These are phyloP conservation scores for Trichoderma gracile DNA, from an alignment of 2,329 filamentous ascomycete species.

Conservation along the genomic window DNA sequence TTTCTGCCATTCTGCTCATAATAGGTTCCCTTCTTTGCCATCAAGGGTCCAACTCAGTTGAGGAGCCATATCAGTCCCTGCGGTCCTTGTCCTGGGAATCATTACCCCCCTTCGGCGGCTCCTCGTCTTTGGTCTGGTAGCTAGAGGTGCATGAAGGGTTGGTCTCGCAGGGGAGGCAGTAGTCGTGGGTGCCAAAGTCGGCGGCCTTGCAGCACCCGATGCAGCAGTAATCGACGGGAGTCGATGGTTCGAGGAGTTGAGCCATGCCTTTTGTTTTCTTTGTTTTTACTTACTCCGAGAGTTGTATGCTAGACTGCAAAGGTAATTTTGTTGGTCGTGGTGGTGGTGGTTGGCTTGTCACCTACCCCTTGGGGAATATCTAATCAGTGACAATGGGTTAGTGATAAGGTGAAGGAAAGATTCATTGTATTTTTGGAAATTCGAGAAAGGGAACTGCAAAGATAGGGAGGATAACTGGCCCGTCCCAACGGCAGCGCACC, in stretches of 20 bases:
- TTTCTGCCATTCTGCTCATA: no score
- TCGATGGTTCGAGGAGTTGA: slow-evolving; percentile 20
- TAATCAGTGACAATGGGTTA: slow-evolving; percentile 9
- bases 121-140: slow-evolving; percentile 16
- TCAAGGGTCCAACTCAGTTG: no score
- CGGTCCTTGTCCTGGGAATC: slow-evolving; percentile 1
- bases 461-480: neutral
- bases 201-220: slow-evolving; percentile 37
- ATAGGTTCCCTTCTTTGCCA: no score
- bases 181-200: slow-evolving; percentile 39
- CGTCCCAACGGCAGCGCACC: slow-evolving; percentile 10
- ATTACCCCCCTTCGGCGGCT: neutral
- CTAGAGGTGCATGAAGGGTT: slow-evolving; percentile 31
- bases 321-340: neutral
- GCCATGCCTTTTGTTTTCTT: slow-evolving; percentile 15
- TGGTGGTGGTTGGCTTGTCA: neutral
- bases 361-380: slow-evolving; percentile 17
- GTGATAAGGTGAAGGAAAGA: neutral
- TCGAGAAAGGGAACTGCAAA: slow-evolving; percentile 1
- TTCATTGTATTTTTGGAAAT: no score
- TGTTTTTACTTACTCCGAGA: neutral
- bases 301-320: neutral
- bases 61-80: neutral
- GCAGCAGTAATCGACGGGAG: slow-evolving; percentile 34
- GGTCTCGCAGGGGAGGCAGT: slow-evolving; percentile 35